These are phyloP conservation scores for Beauveria medogensis DNA, from an alignment of 2,329 filamentous ascomycete species.

Conservation along the genomic window DNA sequence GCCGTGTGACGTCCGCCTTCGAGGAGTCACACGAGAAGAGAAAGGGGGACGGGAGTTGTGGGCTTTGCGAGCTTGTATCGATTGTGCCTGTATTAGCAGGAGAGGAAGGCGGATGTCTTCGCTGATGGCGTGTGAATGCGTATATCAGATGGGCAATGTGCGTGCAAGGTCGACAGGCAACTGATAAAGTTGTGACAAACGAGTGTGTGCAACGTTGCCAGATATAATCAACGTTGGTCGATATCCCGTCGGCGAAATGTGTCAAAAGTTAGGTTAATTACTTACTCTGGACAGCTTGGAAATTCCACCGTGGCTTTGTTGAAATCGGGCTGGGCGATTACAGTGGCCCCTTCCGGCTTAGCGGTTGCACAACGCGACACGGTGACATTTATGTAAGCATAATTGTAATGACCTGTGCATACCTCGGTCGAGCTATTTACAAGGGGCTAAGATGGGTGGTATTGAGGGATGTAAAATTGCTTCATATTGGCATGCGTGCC, in stretches of 20 bases:
- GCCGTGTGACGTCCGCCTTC: conserved; percentile 1
- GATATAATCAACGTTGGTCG: neutral
- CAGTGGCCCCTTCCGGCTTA: neutral
- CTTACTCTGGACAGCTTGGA: conserved; percentile 3
- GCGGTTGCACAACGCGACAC: neutral
- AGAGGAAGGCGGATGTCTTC: neutral
- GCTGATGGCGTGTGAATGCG: neutral
- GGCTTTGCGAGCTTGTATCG: neutral
- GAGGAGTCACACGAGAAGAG: neutral
- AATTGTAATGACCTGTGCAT: conserved; percentile 2
- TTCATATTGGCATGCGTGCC: neutral
- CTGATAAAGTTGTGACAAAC: neutral
- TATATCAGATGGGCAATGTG: neutral
- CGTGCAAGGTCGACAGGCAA: neutral
- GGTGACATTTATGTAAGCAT: conserved; percentile 5
- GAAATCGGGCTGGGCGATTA: conserved; percentile 5
- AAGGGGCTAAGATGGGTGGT: conserved; percentile 2
- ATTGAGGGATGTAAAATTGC: conserved; percentile 2
- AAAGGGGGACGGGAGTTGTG: neutral
- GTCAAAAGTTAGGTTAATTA: neutral
- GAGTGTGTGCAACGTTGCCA: neutral
- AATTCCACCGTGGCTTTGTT: conserved; percentile 15
- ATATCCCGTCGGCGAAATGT: neutral
- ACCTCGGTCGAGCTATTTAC: conserved; percentile 4
- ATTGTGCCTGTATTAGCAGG: neutral